These are phyloP conservation scores for Boletus eberwhitei DNA, from an alignment of 768 basidiomycete species.

Conservation along the genomic window DNA sequence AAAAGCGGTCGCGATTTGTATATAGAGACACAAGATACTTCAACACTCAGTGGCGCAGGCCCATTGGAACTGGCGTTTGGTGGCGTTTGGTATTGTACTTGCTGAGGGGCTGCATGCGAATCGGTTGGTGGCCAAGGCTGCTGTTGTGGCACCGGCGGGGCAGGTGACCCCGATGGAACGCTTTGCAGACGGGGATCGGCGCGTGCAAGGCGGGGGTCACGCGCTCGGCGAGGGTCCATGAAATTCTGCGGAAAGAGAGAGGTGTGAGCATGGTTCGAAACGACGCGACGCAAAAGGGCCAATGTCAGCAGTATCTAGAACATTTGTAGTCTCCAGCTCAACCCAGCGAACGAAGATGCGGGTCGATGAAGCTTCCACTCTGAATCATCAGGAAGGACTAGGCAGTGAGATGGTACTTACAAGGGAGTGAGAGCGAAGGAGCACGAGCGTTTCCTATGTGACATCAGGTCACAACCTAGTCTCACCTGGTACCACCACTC, in stretches of 20 bases:
- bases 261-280: constrained; percentile 16
- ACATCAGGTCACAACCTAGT: constrained; percentile 15
- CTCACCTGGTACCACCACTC: neutral
- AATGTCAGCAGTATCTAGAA: constrained; percentile 94
- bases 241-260: constrained; percentile 10
- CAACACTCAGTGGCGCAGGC: neutral
- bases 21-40: constrained; percentile 12
- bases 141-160: constrained; percentile 23
- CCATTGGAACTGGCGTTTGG: constrained; percentile 6
- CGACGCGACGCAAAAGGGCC: constrained; percentile 8
- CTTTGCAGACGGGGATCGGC: constrained; percentile 63
- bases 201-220: constrained; percentile 77
- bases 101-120: constrained; percentile 12
- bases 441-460: constrained; percentile 2
- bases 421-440: neutral
- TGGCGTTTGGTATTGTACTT: constrained; percentile 15
- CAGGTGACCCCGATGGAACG: constrained; percentile 38
- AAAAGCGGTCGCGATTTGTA: constrained; percentile 80
- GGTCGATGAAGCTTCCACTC: constrained; percentile 90
- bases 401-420: constrained; percentile 20
- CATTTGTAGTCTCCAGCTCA: constrained; percentile 71
- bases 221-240: constrained; percentile 80
- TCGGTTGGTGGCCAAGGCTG: constrained; percentile 25
- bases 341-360: constrained; percentile 49
- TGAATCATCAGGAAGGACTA: constrained; percentile 66